These are phyloP conservation scores for Xylariaceae sp. DNA, from an alignment of 2,329 filamentous ascomycete genomes.

Conservation along the genomic window DNA sequence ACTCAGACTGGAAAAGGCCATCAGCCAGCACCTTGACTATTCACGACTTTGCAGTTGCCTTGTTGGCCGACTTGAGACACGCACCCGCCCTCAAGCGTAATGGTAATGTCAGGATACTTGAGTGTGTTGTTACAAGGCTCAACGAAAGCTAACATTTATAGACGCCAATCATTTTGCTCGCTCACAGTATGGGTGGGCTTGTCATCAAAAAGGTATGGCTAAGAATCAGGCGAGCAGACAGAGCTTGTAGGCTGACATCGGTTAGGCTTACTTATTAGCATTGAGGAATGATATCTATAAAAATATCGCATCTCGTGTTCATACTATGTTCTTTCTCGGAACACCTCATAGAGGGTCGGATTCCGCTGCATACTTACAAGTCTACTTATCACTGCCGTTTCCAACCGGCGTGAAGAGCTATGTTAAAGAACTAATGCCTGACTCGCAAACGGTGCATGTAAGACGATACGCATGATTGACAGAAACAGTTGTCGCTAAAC, in stretches of 20 bases:
- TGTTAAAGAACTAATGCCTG: constrained; percentile 23
- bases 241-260: background rate
- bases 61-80: constrained; percentile 19
- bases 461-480: background rate
- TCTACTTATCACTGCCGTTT: constrained; percentile 15
- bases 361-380: constrained; percentile 19
- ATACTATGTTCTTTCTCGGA: constrained; percentile 28
- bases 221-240: constrained; percentile 7
- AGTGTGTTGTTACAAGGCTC: background rate
- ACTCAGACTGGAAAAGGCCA: constrained; percentile 13
- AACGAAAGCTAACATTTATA: background rate
- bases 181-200: constrained; percentile 24
- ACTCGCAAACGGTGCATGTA: constrained; percentile 2
- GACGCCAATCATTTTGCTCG: constrained; percentile 21
- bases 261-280: background rate
- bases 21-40: constrained; percentile 13
- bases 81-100: constrained; percentile 6
- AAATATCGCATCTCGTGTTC: constrained; percentile 22
- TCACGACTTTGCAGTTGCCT: constrained; percentile 18
- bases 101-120: background rate
- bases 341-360: constrained; percentile 26
- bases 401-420: constrained; percentile 22
- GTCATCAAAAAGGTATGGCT: constrained; percentile 19
- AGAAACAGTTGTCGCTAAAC: background rate
- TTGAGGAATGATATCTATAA: constrained; percentile 7